Percentiles rank a stretch among this genome's conserved stretches.
Evolutionary conservation across 2,329 filamentous ascomycete genomes (phyloP).

Genomic region (Ophiocordyceps sinensis): DNA sequence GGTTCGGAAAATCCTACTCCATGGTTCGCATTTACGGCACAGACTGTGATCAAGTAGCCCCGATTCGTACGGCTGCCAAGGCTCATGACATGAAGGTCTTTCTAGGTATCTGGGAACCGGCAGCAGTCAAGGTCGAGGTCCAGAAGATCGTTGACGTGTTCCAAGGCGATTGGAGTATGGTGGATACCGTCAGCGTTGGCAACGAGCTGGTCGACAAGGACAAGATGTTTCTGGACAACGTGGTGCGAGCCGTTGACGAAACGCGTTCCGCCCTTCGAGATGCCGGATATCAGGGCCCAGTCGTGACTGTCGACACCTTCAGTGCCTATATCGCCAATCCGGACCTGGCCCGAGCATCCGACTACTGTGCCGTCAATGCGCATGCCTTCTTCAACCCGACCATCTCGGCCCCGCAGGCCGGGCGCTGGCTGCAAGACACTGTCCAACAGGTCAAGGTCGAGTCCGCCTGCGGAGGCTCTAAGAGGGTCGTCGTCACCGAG

Average conservation of each 20-base stretch:
- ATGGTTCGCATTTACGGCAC: conserved; percentile 65
- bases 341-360: conserved; percentile 55
- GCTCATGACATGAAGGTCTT: conserved; percentile 56
- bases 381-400: conserved; percentile 72
- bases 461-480: conserved; percentile 27
- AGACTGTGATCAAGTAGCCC: conserved; percentile 59
- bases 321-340: conserved; percentile 51
- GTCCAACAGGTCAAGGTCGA: conserved; percentile 29
- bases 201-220: conserved; percentile 67
- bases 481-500: conserved; percentile 63
- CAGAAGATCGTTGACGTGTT: conserved; percentile 44
- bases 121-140: conserved; percentile 40
- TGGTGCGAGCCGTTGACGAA: conserved; percentile 41
- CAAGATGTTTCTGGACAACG: conserved; percentile 31
- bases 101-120: conserved; percentile 56
- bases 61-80: conserved; percentile 47
- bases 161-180: conserved; percentile 47
- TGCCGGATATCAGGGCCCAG: conserved; percentile 54
- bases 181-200: conserved; percentile 62
- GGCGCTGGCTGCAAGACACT: conserved; percentile 49
- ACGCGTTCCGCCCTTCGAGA: conserved; percentile 43
- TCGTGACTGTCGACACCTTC: conserved; percentile 73
- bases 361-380: conserved; percentile 69
- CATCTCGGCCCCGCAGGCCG: conserved; percentile 44
- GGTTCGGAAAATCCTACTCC: conserved; percentile 37